These are phyloP conservation scores for Mycena indigotica DNA, from an alignment of 768 basidiomycete genomes.

Conservation along the genomic window DNA sequence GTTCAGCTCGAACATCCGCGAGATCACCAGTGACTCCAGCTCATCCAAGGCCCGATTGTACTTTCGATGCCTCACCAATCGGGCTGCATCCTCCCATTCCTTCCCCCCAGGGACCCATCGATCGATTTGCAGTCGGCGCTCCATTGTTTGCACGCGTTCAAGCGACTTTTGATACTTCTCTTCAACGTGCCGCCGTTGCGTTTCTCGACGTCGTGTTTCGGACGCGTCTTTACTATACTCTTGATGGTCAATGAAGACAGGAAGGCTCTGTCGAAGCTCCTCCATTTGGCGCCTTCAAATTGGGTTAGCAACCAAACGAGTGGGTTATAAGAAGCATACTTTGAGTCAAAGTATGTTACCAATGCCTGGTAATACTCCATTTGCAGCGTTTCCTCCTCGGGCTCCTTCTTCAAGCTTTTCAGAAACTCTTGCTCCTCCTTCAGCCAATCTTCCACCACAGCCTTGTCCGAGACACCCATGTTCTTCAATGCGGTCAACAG, in stretches of 20 bases:
- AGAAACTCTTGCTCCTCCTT: constrained; percentile 13
- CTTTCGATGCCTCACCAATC: not conserved
- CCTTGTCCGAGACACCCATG: not conserved
- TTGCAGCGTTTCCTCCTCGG: constrained; percentile 9
- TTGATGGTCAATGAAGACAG: too few relatives aligned
- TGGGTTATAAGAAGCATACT: not conserved
- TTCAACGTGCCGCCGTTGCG: not conserved
- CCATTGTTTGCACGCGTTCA: not conserved
- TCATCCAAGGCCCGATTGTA: constrained; percentile 24
- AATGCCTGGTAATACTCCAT: constrained; percentile 24
- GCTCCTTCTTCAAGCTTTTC: not conserved
- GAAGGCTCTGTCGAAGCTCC: not conserved
- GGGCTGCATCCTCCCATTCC: not conserved
- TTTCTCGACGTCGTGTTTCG: not conserved
- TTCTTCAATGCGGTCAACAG: not conserved
- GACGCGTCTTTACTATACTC: not conserved
- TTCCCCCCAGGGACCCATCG: constrained; percentile 1
- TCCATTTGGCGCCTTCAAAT: not conserved
- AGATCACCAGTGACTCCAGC: constrained; percentile 25
- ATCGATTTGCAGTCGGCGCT: not conserved
- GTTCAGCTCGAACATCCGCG: constrained; percentile 27
- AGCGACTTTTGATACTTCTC: not conserved
- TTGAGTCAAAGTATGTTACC: constrained; percentile 7
- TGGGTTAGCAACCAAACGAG: not conserved
- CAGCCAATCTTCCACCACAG: constrained; percentile 10